Evolutionary conservation across 1,284 basidiomycete species (phyloP), one percentile per base, ranked within the genome.

Genomic region (Cystobasidium slooffiae): DNA sequence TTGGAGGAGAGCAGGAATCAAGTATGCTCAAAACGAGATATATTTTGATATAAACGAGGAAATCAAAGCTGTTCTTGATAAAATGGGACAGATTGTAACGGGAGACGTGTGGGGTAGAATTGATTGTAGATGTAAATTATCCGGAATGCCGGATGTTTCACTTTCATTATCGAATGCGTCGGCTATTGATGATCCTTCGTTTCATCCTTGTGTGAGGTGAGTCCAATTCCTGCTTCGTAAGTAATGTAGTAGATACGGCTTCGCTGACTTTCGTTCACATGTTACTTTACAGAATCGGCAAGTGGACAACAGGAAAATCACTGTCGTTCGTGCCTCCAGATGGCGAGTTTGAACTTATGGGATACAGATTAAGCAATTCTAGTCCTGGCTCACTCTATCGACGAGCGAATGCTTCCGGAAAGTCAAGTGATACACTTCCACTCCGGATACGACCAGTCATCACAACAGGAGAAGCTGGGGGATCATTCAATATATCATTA

Each of bases 11-110:
- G 87, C 90, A 3, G 92, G 92, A 1, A 85, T 96, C 52, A 86
- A 90, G 70, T 91, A 98, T 81, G 88, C 90, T 51, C 91, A 88
- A 82, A 97, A 97, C 81, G 95, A 98, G 83, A 91, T 97, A 44
- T 94, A 93, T 82, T 93, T 98, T 81, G 95, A 98, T 81, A 87
- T 97, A 74, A 86, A 88, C 3, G 95, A 98, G 82, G 88, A 90
- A 68, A 85, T 97, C 72, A 89, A 88, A 76, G 90, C 91, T 1
- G 88, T 94, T 59, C 88, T 97, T 39, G 93, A 92, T 81, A 90
- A 89, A 89, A 88, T 89, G 76, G 94, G 94, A 4, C 87, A 88
- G 18, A 84, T 91, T 1, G 84, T 94, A 22, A 86, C 88, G 1
- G 90, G 88, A 75, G 87, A 86, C 67, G 90, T 94, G 0, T 89